Conservation (phyloP, 169 alveolate species). For the Plasmodium coatneyi region DNA sequence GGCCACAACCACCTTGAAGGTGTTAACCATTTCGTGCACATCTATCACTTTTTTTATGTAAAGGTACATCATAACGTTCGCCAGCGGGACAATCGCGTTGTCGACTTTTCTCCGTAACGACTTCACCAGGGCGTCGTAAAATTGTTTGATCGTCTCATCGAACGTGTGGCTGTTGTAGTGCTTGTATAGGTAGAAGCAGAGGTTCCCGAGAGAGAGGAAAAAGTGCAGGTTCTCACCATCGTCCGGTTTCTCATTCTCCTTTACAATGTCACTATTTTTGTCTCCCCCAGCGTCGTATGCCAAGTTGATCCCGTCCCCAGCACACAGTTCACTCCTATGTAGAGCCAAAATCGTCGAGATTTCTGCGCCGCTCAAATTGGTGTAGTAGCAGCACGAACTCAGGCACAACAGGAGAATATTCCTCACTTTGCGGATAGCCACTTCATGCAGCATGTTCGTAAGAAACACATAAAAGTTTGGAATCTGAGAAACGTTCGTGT, state of each 20-base stretch:
- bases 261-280: background rate
- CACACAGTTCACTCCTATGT: slow-evolving; percentile 2
- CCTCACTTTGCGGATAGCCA: slow-evolving; percentile 3
- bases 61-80: slow-evolving; percentile 63
- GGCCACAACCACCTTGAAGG: background rate
- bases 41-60: slow-evolving; percentile 52
- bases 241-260: background rate
- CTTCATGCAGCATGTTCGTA: background rate
- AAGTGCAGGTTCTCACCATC: slow-evolving; percentile 32
- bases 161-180: slow-evolving; percentile 39
- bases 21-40: slow-evolving; percentile 22
- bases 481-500: slow-evolving; percentile 33
- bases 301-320: background rate
- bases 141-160: slow-evolving; percentile 24
- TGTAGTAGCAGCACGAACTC: slow-evolving; percentile 60
- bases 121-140: slow-evolving; percentile 14
- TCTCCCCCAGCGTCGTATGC: background rate
- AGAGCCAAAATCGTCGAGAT: slow-evolving; percentile 13
- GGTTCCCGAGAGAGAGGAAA: slow-evolving; percentile 49
- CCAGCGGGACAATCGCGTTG: slow-evolving; percentile 5
- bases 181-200: slow-evolving; percentile 53
- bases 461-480: slow-evolving; percentile 34
- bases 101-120: background rate
- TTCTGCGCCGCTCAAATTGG: slow-evolving; percentile 14
- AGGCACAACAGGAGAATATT: slow-evolving; percentile 47